Conservation (phyloP, 2,329 filamentous ascomycete genomes). For the Aspergillus sp. region DNA sequence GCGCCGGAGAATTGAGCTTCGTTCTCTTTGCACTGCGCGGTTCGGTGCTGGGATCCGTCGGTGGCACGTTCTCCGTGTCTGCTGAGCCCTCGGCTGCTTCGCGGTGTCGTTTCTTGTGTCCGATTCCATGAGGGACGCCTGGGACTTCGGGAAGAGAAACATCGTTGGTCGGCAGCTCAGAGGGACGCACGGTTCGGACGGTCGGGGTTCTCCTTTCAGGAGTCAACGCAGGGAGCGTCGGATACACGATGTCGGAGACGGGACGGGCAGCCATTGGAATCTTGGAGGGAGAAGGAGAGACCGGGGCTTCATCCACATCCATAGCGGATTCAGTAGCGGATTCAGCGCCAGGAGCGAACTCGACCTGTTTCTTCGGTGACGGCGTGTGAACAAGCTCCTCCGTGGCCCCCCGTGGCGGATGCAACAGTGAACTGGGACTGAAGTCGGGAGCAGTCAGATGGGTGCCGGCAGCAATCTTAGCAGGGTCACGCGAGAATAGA, state of each 20-base stretch:
- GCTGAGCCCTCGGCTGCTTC: slow-evolving; percentile 30
- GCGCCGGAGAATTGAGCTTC: slow-evolving; percentile 30
- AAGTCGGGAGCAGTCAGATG: slow-evolving; percentile 45
- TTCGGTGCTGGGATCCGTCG: slow-evolving; percentile 20
- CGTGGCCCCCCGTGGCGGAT: slow-evolving; percentile 25
- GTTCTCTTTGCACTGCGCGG: slow-evolving; percentile 37
- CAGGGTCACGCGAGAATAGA: slow-evolving; percentile 59
- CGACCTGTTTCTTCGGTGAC: slow-evolving; percentile 74
- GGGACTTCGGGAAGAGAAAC: slow-evolving; percentile 15
- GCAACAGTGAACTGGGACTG: slow-evolving; percentile 52
- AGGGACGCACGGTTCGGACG: slow-evolving; percentile 42
- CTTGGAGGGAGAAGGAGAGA: slow-evolving; percentile 44
- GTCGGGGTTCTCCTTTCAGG: slow-evolving; percentile 36
- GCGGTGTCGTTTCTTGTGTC: slow-evolving; percentile 41
- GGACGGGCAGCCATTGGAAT: slow-evolving; percentile 25
- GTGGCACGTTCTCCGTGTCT: slow-evolving; percentile 34
- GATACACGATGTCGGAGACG: slow-evolving; percentile 35
- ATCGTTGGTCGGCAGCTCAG: slow-evolving; percentile 20
- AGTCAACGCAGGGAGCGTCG: slow-evolving; percentile 37
- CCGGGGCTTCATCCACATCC: slow-evolving; percentile 15
- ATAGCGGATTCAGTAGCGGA: slow-evolving; percentile 52
- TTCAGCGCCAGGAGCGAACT: slow-evolving; percentile 73
- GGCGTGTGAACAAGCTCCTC: slow-evolving; percentile 57
- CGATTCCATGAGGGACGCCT: slow-evolving; percentile 37
- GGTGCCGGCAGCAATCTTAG: slow-evolving; percentile 60